Evolutionary conservation across 1,284 basidiomycete genomes (phyloP), one percentile per base, ranked within the genome.

Genomic region (Coniophora puteana): DNA sequence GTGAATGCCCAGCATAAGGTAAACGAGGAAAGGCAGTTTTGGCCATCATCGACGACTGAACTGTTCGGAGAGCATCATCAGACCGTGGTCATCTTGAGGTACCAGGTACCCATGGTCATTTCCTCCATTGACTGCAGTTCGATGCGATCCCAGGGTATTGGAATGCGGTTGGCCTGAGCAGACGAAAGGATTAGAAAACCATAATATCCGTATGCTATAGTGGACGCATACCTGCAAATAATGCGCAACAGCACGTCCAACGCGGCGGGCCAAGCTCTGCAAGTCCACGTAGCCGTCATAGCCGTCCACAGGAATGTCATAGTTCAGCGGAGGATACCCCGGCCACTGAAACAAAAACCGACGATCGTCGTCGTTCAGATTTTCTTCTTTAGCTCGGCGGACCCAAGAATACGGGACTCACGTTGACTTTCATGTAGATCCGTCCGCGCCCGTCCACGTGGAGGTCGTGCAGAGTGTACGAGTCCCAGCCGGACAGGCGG

Each of bases 101-200:
- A 79, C 85, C 85, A 88, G 31, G 76, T 71, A 41, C 84, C 85
- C 46, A 75, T 69, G 2, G 73, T 63, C 24, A 78, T 62, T 58
- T 88, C 85, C 61, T 88, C 85, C 40, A 88, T 66, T 50, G 83
- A 78, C 53, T 84, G 80, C 27, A 88, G 67, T 44, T 83, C 71
- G 29, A 88, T 77, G 41, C 77, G 74, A 55, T 85, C 77, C 76
- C 77, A 83, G 14, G 74, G 68, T 40, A 84, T 71, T 14, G 79
- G 74, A 49, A 88, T 78, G 46, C 72, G 69, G 55, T 87, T 85
- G 10, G 77, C 68, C 81, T 73, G 48, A 20, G 36, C 35, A 37
- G 30, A 37, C 41, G 36, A 49, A 30, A 49, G 40, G 34, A 46
- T 45, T 51, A 42, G n/a, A 46, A 50, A 44, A 20, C 16, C 36